phyloP scores from a whole-genome alignment of 1,284 basidiomycete genomes.

The Cutaneotrichosporon sp. region DNA sequence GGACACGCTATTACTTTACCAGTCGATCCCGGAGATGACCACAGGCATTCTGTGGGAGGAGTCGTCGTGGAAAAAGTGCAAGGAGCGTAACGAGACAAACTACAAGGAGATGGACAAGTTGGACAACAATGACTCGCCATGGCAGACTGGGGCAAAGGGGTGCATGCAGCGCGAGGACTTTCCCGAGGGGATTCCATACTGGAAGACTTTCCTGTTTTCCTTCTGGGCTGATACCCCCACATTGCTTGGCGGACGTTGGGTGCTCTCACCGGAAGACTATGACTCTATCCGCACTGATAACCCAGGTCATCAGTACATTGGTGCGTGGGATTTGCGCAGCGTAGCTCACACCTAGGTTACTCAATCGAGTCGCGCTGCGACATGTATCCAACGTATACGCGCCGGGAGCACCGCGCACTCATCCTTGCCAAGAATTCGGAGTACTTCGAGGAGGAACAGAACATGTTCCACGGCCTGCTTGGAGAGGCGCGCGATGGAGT shows the following conservation, averaged over 20 bases:
- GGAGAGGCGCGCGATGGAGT: constrained; percentile 7
- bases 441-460: constrained; percentile 31
- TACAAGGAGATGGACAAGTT: constrained; percentile 9
- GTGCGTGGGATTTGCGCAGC: constrained; percentile 20
- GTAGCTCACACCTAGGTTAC: constrained; percentile 33
- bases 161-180: constrained; percentile 21
- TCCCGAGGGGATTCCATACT: constrained; percentile 38
- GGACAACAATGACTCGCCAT: constrained; percentile 7
- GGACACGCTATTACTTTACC: constrained; percentile 37
- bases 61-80: constrained; percentile 16
- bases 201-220: constrained; percentile 40
- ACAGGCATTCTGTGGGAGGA: constrained; percentile 29
- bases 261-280: constrained; percentile 44
- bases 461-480: constrained; percentile 4
- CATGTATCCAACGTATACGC: neutral
- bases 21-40: constrained; percentile 31
- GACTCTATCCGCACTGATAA: constrained; percentile 4
- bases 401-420: constrained; percentile 40
- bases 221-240: constrained; percentile 35
- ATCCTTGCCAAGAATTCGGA: constrained; percentile 41
- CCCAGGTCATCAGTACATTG: constrained; percentile 38
- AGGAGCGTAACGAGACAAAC: constrained; percentile 20
- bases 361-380: constrained; percentile 43
- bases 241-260: constrained; percentile 40
- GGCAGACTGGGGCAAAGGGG: constrained; percentile 14